Evolutionary conservation across 768 basidiomycete genomes (phyloP).

Genomic region (Mycena indigotica): DNA sequence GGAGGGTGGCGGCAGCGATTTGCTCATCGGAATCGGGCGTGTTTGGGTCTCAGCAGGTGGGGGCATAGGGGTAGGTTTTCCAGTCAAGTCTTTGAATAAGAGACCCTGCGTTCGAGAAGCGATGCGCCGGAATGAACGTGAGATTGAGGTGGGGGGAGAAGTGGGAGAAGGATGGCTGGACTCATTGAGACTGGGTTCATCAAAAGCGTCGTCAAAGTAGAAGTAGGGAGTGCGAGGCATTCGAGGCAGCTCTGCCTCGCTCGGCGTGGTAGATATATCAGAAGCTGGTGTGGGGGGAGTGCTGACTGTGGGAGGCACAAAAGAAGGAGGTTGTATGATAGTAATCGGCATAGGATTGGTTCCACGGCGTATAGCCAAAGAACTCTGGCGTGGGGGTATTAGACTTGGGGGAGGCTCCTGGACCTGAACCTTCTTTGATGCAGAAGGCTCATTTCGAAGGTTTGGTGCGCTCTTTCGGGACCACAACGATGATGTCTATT

Average conservation of each 20-base stretch:
- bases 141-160: neutral
- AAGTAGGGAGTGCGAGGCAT: conserved; percentile 18
- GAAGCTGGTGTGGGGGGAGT: conserved; percentile 9
- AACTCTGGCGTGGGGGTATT: neutral
- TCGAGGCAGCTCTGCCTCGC: neutral
- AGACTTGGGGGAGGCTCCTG: neutral
- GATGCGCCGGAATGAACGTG: conserved; percentile 12
- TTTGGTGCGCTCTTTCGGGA: neutral
- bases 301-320: neutral
- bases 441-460: neutral
- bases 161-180: neutral
- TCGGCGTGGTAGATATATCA: neutral
- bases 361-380: neutral
- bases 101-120: conserved; percentile 14
- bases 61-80: neutral
- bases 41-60: neutral
- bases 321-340: neutral
- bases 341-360: neutral
- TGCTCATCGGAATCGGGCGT: neutral
- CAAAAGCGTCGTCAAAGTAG: conserved; percentile 20
- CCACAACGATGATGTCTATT: neutral
- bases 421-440: neutral
- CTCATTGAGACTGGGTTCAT: neutral
- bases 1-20: neutral
- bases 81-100: conserved; percentile 1